Base-by-base conservation (phyloP, 2,329 filamentous ascomycete species). In the Fusarium haematococcum region DNA sequence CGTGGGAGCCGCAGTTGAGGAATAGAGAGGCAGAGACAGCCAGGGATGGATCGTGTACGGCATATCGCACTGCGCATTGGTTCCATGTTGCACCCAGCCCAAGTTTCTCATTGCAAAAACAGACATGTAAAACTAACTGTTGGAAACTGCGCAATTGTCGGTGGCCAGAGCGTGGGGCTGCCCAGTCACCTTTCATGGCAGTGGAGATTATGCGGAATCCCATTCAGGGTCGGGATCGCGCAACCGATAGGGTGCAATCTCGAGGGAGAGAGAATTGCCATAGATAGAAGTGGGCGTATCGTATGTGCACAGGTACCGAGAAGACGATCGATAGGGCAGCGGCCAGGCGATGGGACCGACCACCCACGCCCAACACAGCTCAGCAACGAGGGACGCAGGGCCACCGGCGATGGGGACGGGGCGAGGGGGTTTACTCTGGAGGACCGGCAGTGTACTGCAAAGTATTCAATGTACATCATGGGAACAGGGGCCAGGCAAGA, bases 181-280 rank as follows among this genome's bases (percentile, higher is more conserved):
- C n/a, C 7, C 52, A 35, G 37, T 57, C 52, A 43, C 14, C 16
- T 54, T 57, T 52, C 48, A 52, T 52, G 48, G 27, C 13, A 32
- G 52, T 57, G 52, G 52, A 37, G 52, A 57, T 52, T 52, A 52
- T 57, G 52, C 30, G 33, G 32, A 57, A 62, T 65, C 59, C 54
- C 56, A 59, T 63, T 54, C 41, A 56, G 25, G 37, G 35, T 65
- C 57, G 63, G 66, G 62, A 69, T 69, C 45, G 60, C 62, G 35
- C 59, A 70, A 65, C 61, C 59, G 68, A 71, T 64, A 66, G 39
- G 54, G 63, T 37, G 20, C 41, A 32, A 41, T 48, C 41, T 62
- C 25, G 43, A 62, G 30, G 58, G 25, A 62, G 41, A 25, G 39
- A 50, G 41, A 50, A 30, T 43, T 50, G 59, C 59, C 59, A 48